Conservation (phyloP, 2,329 filamentous ascomycete species). For the Cladobotryum mycophilum region DNA sequence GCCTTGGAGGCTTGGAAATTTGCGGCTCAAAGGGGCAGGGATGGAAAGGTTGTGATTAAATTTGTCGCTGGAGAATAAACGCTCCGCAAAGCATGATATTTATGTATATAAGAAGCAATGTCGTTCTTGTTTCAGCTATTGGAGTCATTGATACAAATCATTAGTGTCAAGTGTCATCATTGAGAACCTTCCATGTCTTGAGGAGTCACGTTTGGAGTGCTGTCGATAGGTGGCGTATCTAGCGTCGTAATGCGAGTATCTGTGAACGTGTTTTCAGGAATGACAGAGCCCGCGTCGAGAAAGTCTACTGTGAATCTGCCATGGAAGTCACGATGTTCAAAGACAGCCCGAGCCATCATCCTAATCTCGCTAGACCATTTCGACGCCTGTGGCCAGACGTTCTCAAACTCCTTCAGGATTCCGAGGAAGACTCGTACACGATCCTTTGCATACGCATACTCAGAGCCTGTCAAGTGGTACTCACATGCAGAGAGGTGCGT, state of each 20-base stretch:
- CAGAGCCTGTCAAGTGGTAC: slow-evolving; percentile 5
- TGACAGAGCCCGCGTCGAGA: too few species aligned
- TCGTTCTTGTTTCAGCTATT: too few species aligned
- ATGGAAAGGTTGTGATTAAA: slow-evolving; percentile 21
- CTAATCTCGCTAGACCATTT: slow-evolving; percentile 13
- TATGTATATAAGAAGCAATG: too few species aligned
- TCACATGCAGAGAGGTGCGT: slow-evolving; percentile 15
- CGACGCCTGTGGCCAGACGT: slow-evolving; percentile 14
- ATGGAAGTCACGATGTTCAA: not conserved
- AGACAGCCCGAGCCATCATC: slow-evolving; percentile 12
- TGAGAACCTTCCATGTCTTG: too few species aligned
- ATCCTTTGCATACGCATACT: slow-evolving; percentile 9
- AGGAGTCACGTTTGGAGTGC: too few species aligned
- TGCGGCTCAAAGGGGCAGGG: slow-evolving; percentile 16
- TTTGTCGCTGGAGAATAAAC: slow-evolving; percentile 12
- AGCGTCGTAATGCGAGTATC: too few species aligned
- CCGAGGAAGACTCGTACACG: slow-evolving; percentile 16
- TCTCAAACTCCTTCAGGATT: slow-evolving; percentile 11
- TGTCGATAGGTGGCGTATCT: too few species aligned
- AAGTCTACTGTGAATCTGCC: too few species aligned
- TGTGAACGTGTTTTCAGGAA: too few species aligned
- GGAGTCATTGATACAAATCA: too few species aligned
- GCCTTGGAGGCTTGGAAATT: slow-evolving; percentile 22
- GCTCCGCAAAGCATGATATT: too few species aligned
- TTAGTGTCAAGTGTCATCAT: too few species aligned